Evolutionary conservation across 176 grass and related monocot genomes (phyloP).

Genomic region (Raddia distichophylla): DNA sequence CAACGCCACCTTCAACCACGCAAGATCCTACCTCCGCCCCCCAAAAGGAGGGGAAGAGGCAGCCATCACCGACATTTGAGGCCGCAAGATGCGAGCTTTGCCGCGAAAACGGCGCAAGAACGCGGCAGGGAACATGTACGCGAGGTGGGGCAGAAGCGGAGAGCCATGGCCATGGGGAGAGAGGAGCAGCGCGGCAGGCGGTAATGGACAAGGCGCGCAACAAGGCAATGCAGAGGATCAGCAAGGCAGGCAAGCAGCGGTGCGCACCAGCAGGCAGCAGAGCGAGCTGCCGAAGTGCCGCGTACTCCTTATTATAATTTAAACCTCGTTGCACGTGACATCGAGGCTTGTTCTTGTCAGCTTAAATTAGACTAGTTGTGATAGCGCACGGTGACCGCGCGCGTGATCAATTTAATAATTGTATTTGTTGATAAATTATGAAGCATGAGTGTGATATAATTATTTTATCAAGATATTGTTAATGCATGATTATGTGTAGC

Average conservation of each 20-base stretch:
- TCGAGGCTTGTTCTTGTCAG: no score
- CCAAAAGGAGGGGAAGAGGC: background rate
- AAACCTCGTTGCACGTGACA: no score
- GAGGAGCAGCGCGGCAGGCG: background rate
- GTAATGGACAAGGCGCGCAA: background rate
- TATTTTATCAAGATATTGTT: no score
- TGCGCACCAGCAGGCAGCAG: background rate
- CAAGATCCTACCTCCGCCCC: constrained; percentile 5
- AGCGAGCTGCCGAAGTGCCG: background rate
- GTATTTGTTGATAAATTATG: no score
- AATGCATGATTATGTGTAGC: no score
- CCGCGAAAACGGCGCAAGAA: constrained; percentile 4
- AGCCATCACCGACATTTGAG: background rate
- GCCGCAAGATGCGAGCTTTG: background rate
- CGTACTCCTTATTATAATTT: no score
- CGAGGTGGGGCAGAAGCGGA: background rate
- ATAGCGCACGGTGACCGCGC: no score
- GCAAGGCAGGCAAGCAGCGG: background rate
- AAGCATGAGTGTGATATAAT: no score
- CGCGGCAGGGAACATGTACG: background rate
- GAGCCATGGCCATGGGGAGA: background rate
- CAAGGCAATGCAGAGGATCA: background rate
- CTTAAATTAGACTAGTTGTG: no score
- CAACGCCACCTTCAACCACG: background rate
- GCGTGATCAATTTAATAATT: no score